Conservation (phyloP, 768 basidiomycete genomes). For the Auriculariales sp. region DNA sequence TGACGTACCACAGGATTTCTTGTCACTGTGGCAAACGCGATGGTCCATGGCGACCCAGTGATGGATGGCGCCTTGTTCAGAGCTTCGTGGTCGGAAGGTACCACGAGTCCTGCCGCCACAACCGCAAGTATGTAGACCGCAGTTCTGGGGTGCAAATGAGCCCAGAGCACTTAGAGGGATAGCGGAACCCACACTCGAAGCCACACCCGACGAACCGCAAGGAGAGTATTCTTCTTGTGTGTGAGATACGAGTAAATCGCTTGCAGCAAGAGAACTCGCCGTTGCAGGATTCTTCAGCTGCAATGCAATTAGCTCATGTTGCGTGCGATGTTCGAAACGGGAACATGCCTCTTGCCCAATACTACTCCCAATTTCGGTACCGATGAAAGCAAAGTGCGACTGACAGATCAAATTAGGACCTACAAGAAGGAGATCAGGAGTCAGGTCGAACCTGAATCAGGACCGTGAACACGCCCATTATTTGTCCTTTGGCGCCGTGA, state of each 20-base stretch:
- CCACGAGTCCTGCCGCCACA: not conserved
- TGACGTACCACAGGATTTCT: not conserved
- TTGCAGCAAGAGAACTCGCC: not conserved
- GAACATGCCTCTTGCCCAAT: not conserved
- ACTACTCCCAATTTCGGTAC: not conserved
- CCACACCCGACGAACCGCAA: conserved; percentile 1
- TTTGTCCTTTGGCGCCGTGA: not conserved
- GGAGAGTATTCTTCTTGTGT: not conserved
- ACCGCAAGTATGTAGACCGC: not conserved
- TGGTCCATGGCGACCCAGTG: not conserved
- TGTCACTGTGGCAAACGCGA: not conserved
- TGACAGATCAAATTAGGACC: not conserved
- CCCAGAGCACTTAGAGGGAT: not conserved
- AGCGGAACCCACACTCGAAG: not conserved
- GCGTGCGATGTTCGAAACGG: no score
- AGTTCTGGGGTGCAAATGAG: not conserved
- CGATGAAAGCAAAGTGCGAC: not conserved
- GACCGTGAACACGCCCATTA: not conserved
- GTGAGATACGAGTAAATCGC: not conserved
- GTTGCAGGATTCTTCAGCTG: not conserved
- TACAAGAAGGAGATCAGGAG: no score
- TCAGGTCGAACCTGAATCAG: not conserved
- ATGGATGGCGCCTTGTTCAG: not conserved
- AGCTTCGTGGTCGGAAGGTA: not conserved
- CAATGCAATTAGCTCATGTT: no score